Conservation (phyloP, 495 filamentous ascomycete species). For the Aspergillus egyptiacus region DNA sequence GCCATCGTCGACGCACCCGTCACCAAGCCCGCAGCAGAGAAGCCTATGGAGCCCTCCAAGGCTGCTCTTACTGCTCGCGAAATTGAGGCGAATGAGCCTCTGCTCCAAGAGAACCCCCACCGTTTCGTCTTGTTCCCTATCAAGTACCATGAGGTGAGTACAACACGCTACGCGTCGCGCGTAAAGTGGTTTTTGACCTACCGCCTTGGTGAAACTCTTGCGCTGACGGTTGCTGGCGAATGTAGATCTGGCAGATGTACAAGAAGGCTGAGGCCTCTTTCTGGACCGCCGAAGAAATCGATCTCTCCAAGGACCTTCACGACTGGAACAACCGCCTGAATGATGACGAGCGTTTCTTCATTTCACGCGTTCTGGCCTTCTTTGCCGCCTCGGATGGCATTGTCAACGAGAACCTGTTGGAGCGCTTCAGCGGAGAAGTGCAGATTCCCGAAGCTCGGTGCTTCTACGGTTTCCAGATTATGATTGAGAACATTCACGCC, state of each 20-base stretch:
- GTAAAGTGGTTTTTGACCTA: constrained; percentile 56
- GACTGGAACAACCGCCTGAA: constrained; percentile 98
- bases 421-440: constrained; percentile 95
- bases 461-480: constrained; percentile 99
- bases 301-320: constrained; percentile 96
- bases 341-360: constrained; percentile 95
- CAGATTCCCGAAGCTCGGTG: constrained; percentile 97
- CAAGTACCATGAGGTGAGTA: constrained; percentile 96
- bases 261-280: constrained; percentile 99
- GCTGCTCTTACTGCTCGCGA: constrained; percentile 52
- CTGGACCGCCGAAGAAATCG: constrained; percentile 99
- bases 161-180: constrained; percentile 56
- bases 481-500: constrained; percentile 99
- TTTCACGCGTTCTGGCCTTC: constrained; percentile 98
- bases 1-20: constrained; percentile 42
- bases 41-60: constrained; percentile 38
- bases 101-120: constrained; percentile 91
- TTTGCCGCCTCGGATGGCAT: constrained; percentile 99
- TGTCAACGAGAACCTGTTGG: constrained; percentile 98
- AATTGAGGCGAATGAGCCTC: constrained; percentile 75
- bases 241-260: constrained; percentile 99
- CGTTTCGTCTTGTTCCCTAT: constrained; percentile 98
- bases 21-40: constrained; percentile 46
- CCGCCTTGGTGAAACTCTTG: constrained; percentile 10
- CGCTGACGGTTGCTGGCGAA: constrained; percentile 14